These are phyloP conservation scores for Noccaea caerulescens DNA, from an alignment of 345 rosid species.

Conservation along the genomic window DNA sequence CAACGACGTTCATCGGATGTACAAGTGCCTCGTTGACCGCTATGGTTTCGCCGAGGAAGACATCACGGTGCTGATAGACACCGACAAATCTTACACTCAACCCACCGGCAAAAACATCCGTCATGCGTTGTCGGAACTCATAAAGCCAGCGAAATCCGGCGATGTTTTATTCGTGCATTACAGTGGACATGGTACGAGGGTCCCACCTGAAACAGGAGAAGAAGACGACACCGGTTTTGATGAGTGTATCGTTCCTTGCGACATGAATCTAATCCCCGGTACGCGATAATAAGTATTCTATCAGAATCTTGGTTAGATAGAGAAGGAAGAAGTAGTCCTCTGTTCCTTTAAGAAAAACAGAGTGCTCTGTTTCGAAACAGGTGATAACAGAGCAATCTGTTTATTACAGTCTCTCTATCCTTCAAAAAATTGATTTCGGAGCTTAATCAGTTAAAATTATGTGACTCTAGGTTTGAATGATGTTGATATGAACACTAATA, in stretches of 20 bases:
- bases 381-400: not conserved
- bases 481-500: not conserved
- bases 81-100: slow-evolving; percentile 60
- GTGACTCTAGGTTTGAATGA: not conserved
- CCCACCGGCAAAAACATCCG: slow-evolving; percentile 89
- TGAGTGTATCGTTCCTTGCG: slow-evolving; percentile 54
- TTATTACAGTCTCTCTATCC: no score
- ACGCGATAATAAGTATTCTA: no score
- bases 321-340: no score
- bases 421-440: no score
- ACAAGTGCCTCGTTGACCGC: slow-evolving; percentile 62
- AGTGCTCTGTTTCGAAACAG: not conserved
- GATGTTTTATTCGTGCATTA: slow-evolving; percentile 78
- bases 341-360: slow-evolving; percentile 2
- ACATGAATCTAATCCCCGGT: slow-evolving; percentile 41
- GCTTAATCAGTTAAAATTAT: not conserved
- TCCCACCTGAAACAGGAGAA: slow-evolving; percentile 91
- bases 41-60: slow-evolving; percentile 68
- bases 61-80: slow-evolving; percentile 70
- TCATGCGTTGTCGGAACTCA: slow-evolving; percentile 54
- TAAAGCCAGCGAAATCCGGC: slow-evolving; percentile 59
- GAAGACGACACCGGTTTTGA: slow-evolving; percentile 94
- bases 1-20: slow-evolving; percentile 75
- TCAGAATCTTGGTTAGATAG: no score
- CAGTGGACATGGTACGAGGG: slow-evolving; percentile 93